Evolutionary conservation across 2,329 filamentous ascomycete species (phyloP), one percentile per base, ranked within the genome.

Genomic region (Colletotrichum phormii): DNA sequence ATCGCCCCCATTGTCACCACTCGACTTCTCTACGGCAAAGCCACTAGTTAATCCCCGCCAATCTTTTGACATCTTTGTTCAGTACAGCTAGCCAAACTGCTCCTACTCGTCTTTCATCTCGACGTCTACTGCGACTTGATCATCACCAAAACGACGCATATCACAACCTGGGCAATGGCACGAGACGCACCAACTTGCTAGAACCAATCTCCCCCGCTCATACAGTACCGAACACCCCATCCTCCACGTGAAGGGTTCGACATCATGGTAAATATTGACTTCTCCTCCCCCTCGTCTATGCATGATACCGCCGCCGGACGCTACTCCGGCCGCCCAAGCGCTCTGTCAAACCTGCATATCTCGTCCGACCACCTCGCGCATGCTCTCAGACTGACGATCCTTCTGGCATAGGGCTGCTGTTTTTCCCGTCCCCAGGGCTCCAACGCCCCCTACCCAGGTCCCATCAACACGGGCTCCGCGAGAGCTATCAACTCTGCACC

Each of bases 361-460:
- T 35, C 33, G 51, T 35, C 42, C 49, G 26, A 33, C n/a, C 51
- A 18, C 61, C 26, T 46, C 29, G 13, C n/a, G 8, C 24, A n/a
- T 13, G 42, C 24, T 49, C 42, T 15, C 53, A 58, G 15, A 58
- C 58, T 69, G 42, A 65, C 54, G 46, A n/a, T 57, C 24, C n/a
- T 54, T n/a, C 59, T 51, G 8, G 2, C 42, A 49, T 73, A 90
- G 89, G 89, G 89, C 77, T 91, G 89, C 81, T 91, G 89, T 79
- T 84, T 90, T 78, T 91, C 89, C 55, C 84, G 83, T 60, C 82
- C 87, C 42, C 82, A 84, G 31, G 87, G 85, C 72, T 84, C 87
- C 12, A 88, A 88, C 79, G 88, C 87, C 62, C 88, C 88, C 26
- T 89, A 89, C 73, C 85, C 86, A 9, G 86, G 85, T 61, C 86